Conservation (phyloP, 176 grass and related monocot species). For the Oryza punctata region DNA sequence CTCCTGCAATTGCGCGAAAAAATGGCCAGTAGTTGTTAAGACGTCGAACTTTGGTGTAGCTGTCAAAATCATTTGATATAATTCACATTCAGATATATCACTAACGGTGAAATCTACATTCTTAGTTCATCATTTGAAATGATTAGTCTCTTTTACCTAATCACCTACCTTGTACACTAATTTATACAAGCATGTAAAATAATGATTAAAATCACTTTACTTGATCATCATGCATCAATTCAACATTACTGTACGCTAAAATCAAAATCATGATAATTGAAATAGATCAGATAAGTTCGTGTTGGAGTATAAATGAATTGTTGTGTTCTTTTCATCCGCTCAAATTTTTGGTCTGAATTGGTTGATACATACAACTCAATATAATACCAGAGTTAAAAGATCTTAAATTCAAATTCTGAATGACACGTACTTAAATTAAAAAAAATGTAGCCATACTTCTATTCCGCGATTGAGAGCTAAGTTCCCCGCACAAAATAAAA, state of each 20-base stretch:
- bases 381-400: too few species aligned
- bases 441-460: too few species aligned
- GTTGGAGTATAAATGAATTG: too few species aligned
- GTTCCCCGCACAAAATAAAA: too few species aligned
- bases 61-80: constrained; percentile 23
- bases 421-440: too few species aligned
- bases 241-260: not conserved
- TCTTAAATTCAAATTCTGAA: too few species aligned
- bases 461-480: too few species aligned
- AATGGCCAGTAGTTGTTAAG: not conserved
- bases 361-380: too few species aligned
- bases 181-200: not conserved
- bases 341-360: too few species aligned
- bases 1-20: not conserved
- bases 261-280: not conserved
- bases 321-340: too few species aligned
- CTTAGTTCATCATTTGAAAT: constrained; percentile 13
- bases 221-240: not conserved
- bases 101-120: not conserved
- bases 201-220: constrained; percentile 1
- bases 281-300: not conserved
- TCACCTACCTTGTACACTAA: not conserved
- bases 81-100: not conserved
- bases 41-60: not conserved
- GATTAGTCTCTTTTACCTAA: constrained; percentile 13